phyloP scores from a whole-genome alignment of 1,284 basidiomycete genomes.

The Porodaedalea pini region DNA sequence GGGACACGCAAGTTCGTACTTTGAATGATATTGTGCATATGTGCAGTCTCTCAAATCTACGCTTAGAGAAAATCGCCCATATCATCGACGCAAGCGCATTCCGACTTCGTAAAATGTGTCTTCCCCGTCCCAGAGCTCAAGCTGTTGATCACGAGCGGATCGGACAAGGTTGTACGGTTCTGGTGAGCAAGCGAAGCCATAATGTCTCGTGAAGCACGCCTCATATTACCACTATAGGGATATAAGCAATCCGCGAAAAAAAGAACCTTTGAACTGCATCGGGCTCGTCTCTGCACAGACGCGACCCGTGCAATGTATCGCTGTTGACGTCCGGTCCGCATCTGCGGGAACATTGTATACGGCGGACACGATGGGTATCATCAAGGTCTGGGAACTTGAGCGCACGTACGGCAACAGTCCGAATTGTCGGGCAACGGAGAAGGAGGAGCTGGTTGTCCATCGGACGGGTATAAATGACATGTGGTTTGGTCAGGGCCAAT shows the following conservation, averaged over 20 bases:
- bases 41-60: background rate
- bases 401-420: conserved; percentile 41
- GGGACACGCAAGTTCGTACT: conserved; percentile 66
- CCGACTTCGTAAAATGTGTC: conserved; percentile 84
- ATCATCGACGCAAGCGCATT: conserved; percentile 74
- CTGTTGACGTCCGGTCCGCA: conserved; percentile 43
- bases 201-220: background rate
- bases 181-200: conserved; percentile 55
- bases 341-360: conserved; percentile 61
- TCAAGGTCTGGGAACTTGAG: conserved; percentile 70
- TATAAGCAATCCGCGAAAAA: conserved; percentile 41
- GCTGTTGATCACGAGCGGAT: conserved; percentile 81
- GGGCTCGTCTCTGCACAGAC: conserved; percentile 73
- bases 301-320: conserved; percentile 64
- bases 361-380: conserved; percentile 82
- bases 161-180: conserved; percentile 85
- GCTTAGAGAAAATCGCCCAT: conserved; percentile 63
- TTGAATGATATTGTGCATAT: conserved; percentile 5
- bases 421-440: conserved; percentile 51
- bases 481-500: conserved; percentile 54
- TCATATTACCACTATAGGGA: conserved; percentile 47
- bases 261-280: conserved; percentile 47
- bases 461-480: conserved; percentile 81
- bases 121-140: conserved; percentile 61
- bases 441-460: conserved; percentile 64